Base-by-base conservation (phyloP, 306 rosid genomes). In the Gleditsia sinensis region DNA sequence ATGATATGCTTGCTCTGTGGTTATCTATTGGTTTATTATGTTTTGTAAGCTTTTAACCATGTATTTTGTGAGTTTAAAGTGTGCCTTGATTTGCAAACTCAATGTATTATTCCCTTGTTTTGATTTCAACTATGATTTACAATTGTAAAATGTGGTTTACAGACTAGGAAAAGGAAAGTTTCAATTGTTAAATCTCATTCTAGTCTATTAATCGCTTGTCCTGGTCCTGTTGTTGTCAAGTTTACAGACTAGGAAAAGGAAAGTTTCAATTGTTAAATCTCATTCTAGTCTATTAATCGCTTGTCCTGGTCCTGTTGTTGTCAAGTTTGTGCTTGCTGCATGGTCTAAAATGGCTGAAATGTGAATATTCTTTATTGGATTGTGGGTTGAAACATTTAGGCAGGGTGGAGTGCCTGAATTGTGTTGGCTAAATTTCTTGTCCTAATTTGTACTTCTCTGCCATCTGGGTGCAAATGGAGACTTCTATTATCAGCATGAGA, bases 331-430 rank as follows among this genome's bases (percentile, higher is more conserved):
- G 66, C 49, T 40, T 51, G 17, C 5, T 75, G 37, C 25, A 42
- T 66, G 27, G 25, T 53, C 32, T 75, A 64, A 75, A 12, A 50
- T 64, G 54, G 33, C 71, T 51, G 66, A 40, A 39, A 40, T 54
- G 13, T 19, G 1, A 7, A 4, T 51, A 8, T 19, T 51, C 0
- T 19, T 51, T 6, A 8, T 51, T 20, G 4, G 4, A 7, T 51
- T 3, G 57, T 51, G 13, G 53, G 17, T 7, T 14, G 17, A 1
- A 1, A 1, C 7, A 28, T 28, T 28, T 28, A 23, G 53, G 53
- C 0, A 0, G 17, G 23, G 20, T 48, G 57, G 28, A 17, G 57
- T 51, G 57, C 27, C 12, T 20, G 25, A 51, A 51, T 51, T 2
- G 2, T 51, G 57, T 51, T 53, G 10, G 62, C 42, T 56, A 57